phyloP scores from a whole-genome alignment of 2,329 filamentous ascomycete species.

The Xylariales sp. region DNA sequence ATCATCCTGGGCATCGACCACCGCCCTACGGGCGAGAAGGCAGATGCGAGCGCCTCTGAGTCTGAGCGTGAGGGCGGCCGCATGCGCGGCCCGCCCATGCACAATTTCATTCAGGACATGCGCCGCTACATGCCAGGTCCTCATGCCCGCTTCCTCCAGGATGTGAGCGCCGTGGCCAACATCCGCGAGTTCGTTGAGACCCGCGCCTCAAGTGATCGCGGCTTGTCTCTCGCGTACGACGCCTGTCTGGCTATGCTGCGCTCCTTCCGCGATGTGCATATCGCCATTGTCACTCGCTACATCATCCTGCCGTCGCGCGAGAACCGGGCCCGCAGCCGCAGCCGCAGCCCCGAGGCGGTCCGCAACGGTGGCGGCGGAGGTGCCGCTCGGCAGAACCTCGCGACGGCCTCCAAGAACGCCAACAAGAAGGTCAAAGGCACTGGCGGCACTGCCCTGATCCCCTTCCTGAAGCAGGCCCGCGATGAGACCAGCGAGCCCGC shows the following conservation, averaged over 20 bases:
- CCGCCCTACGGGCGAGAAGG: conserved; percentile 76
- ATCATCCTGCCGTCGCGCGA: conserved; percentile 86
- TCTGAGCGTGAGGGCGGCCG: conserved; percentile 39
- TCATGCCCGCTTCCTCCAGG: conserved; percentile 82
- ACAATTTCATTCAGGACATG: conserved; percentile 98
- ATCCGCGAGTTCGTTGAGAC: conserved; percentile 77
- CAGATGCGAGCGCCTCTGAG: conserved; percentile 34
- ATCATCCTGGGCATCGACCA: conserved; percentile 86
- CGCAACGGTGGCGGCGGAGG: too few relatives aligned
- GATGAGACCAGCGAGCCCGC: conserved; percentile 95
- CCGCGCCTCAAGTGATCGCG: conserved; percentile 51
- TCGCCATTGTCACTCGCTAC: conserved; percentile 92
- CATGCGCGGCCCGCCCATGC: conserved; percentile 44
- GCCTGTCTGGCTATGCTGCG: conserved; percentile 72
- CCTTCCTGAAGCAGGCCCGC: conserved; percentile 92
- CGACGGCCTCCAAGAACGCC: conserved; percentile 47
- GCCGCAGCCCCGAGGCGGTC: conserved; percentile 48
- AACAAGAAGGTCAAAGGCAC: conserved; percentile 73
- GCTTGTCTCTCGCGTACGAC: conserved; percentile 79
- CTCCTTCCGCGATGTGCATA: conserved; percentile 84
- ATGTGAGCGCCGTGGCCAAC: conserved; percentile 76
- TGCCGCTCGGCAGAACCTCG: conserved; percentile 58
- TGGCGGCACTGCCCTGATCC: conserved; percentile 88
- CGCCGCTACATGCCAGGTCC: conserved; percentile 93
- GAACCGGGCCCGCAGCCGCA: conserved; percentile 59